phyloP scores from a whole-genome alignment of 2,329 filamentous ascomycete genomes.

The Hypoxylon sp. region DNA sequence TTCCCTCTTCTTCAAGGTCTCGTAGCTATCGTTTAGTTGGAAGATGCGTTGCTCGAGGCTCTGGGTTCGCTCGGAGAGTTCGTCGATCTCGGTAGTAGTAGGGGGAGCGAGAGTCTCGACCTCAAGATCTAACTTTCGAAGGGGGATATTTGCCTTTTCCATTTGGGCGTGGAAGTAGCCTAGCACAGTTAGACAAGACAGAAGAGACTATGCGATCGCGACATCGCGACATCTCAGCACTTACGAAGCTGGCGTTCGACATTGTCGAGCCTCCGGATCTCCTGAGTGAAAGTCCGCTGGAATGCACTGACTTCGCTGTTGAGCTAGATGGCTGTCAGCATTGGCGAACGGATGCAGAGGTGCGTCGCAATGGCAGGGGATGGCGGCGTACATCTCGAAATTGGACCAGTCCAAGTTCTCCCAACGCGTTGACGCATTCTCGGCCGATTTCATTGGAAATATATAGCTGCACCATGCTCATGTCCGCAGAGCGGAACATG shows the following conservation, averaged over 20 bases:
- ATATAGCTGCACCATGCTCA: slow-evolving; percentile 99
- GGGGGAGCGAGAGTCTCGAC: slow-evolving; percentile 87
- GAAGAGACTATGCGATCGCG: slow-evolving; percentile 12
- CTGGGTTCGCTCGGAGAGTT: slow-evolving; percentile 91
- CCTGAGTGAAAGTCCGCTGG: slow-evolving; percentile 96
- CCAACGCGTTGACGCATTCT: slow-evolving; percentile 95
- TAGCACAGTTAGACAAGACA: slow-evolving; percentile 57
- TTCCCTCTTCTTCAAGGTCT: slow-evolving; percentile 97
- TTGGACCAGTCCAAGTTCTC: slow-evolving; percentile 95
- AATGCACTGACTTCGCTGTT: slow-evolving; percentile 95
- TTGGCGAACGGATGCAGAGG: slow-evolving; percentile 16
- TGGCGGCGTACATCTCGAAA: slow-evolving; percentile 86
- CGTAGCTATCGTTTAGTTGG: slow-evolving; percentile 97
- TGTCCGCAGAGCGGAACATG: slow-evolving; percentile 99
- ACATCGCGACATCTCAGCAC: slow-evolving; percentile 54
- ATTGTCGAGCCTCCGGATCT: slow-evolving; percentile 97
- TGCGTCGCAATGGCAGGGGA: slow-evolving; percentile 35
- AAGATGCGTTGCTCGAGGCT: slow-evolving; percentile 90
- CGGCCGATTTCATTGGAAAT: slow-evolving; percentile 98
- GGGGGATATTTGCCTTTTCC: slow-evolving; percentile 88
- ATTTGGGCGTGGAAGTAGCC: slow-evolving; percentile 96
- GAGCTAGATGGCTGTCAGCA: slow-evolving; percentile 68
- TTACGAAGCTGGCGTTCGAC: slow-evolving; percentile 96
- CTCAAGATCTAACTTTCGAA: slow-evolving; percentile 93
- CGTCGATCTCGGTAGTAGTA: slow-evolving; percentile 94